Percentiles rank a stretch among this genome's conserved stretches.
Evolutionary conservation across 768 basidiomycete genomes (phyloP).

Genomic region (Amanita rimosa): DNA sequence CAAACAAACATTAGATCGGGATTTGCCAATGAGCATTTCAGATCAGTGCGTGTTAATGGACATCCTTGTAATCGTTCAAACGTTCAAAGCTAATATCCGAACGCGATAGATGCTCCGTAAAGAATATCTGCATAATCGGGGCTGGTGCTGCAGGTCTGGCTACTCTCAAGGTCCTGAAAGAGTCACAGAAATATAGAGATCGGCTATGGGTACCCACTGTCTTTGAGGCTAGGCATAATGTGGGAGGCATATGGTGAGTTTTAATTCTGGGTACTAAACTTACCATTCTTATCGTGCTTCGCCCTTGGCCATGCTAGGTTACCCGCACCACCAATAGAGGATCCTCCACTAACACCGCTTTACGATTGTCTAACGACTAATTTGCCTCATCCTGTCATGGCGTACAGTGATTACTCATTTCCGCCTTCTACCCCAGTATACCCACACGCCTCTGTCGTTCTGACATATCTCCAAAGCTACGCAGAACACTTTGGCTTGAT

Average conservation of each 20-base stretch:
- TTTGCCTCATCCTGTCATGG: constrained; percentile 71
- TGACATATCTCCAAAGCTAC: constrained; percentile 60
- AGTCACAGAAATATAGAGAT: constrained; percentile 42
- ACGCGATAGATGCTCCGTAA: constrained; percentile 1
- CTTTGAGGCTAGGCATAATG: constrained; percentile 51
- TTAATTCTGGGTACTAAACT: neutral
- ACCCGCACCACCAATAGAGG: constrained; percentile 34
- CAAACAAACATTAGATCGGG: too few relatives aligned
- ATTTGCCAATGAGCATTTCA: too few relatives aligned
- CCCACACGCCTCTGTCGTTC: constrained; percentile 49
- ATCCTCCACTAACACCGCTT: constrained; percentile 54
- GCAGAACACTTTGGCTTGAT: constrained; percentile 48
- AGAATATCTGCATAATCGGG: constrained; percentile 58
- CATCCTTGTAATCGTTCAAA: too few relatives aligned
- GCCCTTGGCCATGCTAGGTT: constrained; percentile 26
- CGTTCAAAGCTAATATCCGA: too few relatives aligned
- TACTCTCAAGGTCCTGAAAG: constrained; percentile 51
- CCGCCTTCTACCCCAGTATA: constrained; percentile 65
- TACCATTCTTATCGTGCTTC: neutral
- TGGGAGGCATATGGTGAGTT: constrained; percentile 73
- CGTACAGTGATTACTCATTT: constrained; percentile 49
- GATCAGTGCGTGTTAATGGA: too few relatives aligned
- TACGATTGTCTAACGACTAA: constrained; percentile 82
- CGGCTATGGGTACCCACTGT: constrained; percentile 53
- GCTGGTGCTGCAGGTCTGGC: constrained; percentile 70